A percentile compares a stretch with the other conserved stretches of the same genome.
These are phyloP conservation scores for Clarkia xantiana DNA, from an alignment of 345 rosid species.

Conservation along the genomic window DNA sequence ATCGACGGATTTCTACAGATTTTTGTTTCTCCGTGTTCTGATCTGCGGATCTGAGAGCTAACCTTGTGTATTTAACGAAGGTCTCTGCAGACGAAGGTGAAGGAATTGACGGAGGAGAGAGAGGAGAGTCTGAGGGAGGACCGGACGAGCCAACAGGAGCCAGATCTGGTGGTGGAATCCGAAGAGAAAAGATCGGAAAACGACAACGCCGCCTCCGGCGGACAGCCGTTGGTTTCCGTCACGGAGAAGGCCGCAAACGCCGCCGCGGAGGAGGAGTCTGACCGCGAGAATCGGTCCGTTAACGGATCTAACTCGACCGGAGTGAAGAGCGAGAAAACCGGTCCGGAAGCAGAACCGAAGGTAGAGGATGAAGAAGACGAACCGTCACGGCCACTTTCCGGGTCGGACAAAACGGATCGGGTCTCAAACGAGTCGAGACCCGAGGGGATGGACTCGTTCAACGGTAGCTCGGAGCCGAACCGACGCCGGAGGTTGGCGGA, in stretches of 20 bases:
- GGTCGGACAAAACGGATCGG: slow-evolving; percentile 21
- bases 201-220: slow-evolving; percentile 10
- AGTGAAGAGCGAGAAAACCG: slow-evolving; percentile 20
- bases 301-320: slow-evolving; percentile 77
- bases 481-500: slow-evolving; percentile 9
- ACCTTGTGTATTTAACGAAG: not conserved
- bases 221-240: slow-evolving; percentile 2
- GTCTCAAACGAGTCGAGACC: slow-evolving; percentile 14
- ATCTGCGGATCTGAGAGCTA: slow-evolving; percentile 1
- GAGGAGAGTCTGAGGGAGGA: slow-evolving; percentile 20
- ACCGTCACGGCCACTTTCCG: slow-evolving; percentile 11
- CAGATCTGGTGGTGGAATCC: slow-evolving; percentile 38
- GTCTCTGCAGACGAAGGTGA: slow-evolving; percentile 56
- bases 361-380: slow-evolving; percentile 11
- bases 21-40: not conserved
- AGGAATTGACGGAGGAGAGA: slow-evolving; percentile 48
- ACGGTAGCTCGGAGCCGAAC: slow-evolving; percentile 18
- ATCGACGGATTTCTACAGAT: not conserved
- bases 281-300: slow-evolving; percentile 45
- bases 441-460: slow-evolving; percentile 18
- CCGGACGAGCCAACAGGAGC: slow-evolving; percentile 8
- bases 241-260: slow-evolving; percentile 4
- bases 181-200: slow-evolving; percentile 15
- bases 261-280: slow-evolving; percentile 33
- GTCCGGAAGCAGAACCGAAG: slow-evolving; percentile 9